Percentiles rank a stretch among this genome's conserved stretches.
Evolutionary conservation across 2,329 filamentous ascomycete species (phyloP).

Genomic region (Cadophora sp.): DNA sequence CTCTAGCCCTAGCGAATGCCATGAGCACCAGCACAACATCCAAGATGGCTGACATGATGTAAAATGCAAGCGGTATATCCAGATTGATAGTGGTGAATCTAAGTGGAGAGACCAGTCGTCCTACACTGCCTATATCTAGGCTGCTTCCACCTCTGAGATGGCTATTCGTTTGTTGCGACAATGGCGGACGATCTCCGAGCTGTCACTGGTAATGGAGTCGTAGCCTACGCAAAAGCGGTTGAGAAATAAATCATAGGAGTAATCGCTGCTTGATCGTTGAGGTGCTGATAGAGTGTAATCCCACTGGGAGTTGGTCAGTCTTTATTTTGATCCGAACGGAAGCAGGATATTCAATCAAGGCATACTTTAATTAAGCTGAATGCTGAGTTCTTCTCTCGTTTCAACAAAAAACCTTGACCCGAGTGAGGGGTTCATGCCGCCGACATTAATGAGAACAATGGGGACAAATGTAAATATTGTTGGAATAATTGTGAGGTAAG

Average conservation of each 20-base stretch:
- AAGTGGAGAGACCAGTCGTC: background rate
- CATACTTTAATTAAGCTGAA: constrained; percentile 3
- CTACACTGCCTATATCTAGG: background rate
- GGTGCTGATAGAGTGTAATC: background rate
- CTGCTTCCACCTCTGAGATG: background rate
- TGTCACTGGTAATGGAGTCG: background rate
- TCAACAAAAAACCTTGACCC: background rate
- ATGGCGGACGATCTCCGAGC: background rate
- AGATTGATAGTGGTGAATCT: constrained; percentile 16
- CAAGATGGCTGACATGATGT: constrained; percentile 5
- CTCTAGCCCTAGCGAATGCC: background rate
- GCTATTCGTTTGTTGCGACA: background rate
- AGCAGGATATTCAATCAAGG: background rate
- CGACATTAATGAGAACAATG: constrained; percentile 10
- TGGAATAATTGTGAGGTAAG: constrained; percentile 7
- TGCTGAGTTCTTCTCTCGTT: constrained; percentile 1
- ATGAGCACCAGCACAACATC: background rate
- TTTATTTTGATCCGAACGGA: background rate
- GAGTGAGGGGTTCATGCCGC: background rate
- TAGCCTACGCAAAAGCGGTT: constrained; percentile 4
- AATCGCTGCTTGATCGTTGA: background rate
- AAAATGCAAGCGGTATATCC: constrained; percentile 13
- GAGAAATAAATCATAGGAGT: constrained; percentile 2
- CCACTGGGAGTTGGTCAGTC: constrained; percentile 5
- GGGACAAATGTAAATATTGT: constrained; percentile 13